phyloP scores from a whole-genome alignment of 176 grass and related monocot species.

The Bromus sterilis region DNA sequence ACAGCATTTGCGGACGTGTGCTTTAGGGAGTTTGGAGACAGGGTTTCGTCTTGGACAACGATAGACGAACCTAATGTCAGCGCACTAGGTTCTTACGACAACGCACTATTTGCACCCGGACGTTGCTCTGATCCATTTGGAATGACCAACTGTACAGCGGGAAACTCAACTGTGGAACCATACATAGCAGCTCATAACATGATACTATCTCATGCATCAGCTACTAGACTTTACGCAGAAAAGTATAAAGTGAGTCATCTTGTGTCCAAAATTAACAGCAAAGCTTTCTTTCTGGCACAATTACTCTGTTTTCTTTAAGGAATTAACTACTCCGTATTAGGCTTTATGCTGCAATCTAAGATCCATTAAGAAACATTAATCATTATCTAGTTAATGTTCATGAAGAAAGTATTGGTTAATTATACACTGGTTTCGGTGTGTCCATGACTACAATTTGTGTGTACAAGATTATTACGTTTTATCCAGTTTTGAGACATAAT shows the following conservation, averaged over 20 bases:
- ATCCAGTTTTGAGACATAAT: background rate
- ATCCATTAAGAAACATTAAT: background rate
- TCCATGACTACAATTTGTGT: background rate
- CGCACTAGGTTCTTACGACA: slow-evolving; percentile 21
- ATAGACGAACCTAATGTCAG: slow-evolving; percentile 14
- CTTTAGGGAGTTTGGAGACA: slow-evolving; percentile 44
- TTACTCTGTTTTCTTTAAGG: background rate
- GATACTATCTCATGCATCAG: slow-evolving; percentile 39
- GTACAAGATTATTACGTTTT: background rate
- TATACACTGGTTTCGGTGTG: background rate
- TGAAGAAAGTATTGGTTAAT: background rate
- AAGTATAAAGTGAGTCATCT: slow-evolving; percentile 40
- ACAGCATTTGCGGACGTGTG: slow-evolving; percentile 40
- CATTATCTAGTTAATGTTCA: background rate
- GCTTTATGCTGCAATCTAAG: background rate
- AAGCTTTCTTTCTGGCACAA: background rate
- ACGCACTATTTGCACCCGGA: slow-evolving; percentile 21
- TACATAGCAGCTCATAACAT: slow-evolving; percentile 52
- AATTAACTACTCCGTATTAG: background rate
- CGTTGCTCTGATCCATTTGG: slow-evolving; percentile 60
- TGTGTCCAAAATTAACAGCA: background rate
- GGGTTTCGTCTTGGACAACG: slow-evolving; percentile 37
- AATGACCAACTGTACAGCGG: slow-evolving; percentile 25
- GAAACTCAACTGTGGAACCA: slow-evolving; percentile 56
- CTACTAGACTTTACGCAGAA: slow-evolving; percentile 25